Evolutionary conservation across 148 eudicot genomes (phyloP).

Genomic region (Vaccinium darrowii): DNA sequence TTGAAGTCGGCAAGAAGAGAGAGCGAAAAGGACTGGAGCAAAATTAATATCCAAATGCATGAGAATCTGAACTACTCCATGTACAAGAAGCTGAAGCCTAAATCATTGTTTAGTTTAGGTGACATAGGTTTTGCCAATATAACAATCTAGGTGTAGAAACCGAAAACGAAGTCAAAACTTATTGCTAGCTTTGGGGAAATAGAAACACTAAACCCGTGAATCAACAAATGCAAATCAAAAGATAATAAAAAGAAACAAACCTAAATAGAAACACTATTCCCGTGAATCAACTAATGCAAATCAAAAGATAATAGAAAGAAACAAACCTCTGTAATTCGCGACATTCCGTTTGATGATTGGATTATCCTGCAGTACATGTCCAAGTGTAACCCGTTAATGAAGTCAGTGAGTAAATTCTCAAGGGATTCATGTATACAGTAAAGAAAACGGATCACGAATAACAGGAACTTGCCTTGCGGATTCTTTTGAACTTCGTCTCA

Average conservation of each 20-base stretch:
- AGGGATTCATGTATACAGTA: neutral
- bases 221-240: neutral
- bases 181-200: neutral
- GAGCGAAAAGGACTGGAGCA: neutral
- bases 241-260: conserved; percentile 27
- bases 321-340: conserved; percentile 55
- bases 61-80: neutral
- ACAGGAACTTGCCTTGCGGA: conserved; percentile 62
- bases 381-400: neutral
- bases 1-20: neutral
- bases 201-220: neutral
- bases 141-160: neutral
- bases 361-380: conserved; percentile 60
- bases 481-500: conserved; percentile 67
- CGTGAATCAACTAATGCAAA: neutral
- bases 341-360: conserved; percentile 58
- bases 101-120: neutral
- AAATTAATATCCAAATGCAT: neutral
- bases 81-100: neutral
- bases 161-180: neutral
- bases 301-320: neutral
- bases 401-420: neutral
- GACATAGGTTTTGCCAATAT: neutral
- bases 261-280: conserved; percentile 20
- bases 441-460: neutral